Percentiles rank a stretch among this genome's conserved stretches.
Conservation (phyloP, 2,329 filamentous ascomycete species). For the Diaporthe batatas region DNA sequence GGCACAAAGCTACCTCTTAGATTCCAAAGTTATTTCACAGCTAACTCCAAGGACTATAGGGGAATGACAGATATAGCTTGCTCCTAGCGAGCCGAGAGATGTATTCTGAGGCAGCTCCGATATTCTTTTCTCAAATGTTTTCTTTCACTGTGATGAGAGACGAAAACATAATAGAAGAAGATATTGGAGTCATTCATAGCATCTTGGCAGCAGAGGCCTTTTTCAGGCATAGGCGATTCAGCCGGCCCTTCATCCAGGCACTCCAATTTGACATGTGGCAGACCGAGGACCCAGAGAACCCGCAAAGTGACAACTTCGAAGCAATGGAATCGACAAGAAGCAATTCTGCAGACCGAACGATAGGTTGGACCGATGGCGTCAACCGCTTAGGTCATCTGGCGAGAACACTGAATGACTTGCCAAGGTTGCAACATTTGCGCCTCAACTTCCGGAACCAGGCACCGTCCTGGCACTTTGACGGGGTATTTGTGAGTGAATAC, state of each 20-base stretch:
- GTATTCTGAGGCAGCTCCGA: not conserved
- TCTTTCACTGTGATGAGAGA: not conserved
- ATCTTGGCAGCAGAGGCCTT: constrained; percentile 5
- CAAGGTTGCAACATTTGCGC: not conserved
- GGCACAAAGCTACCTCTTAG: no score
- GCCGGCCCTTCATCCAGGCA: not conserved
- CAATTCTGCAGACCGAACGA: no score
- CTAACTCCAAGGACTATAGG: no score
- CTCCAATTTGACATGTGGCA: not conserved
- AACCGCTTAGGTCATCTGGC: not conserved
- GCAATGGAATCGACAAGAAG: no score
- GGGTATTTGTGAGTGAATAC: not conserved
- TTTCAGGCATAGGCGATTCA: not conserved
- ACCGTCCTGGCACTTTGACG: not conserved
- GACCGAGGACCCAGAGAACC: not conserved
- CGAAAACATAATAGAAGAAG: not conserved
- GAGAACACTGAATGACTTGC: not conserved
- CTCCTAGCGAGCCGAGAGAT: not conserved
- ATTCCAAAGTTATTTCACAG: no score
- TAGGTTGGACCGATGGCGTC: not conserved
- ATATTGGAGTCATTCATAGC: not conserved
- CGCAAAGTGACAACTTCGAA: no score
- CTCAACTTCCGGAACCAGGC: not conserved
- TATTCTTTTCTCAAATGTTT: not conserved
- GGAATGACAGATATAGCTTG: not conserved